phyloP scores from a whole-genome alignment of 345 rosid genomes.

The Hibiscus mutabilis region DNA sequence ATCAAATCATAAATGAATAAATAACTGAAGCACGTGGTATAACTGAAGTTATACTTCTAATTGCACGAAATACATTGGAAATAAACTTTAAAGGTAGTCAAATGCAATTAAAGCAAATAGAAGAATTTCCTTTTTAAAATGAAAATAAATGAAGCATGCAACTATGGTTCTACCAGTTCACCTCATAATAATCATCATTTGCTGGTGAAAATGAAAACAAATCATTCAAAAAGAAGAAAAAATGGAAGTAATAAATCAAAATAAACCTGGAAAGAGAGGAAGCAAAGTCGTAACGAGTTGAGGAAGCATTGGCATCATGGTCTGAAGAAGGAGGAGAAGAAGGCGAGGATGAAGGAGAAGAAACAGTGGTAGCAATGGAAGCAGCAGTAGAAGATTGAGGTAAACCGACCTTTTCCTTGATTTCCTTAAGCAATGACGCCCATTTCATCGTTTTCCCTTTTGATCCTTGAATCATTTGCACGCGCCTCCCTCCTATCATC shows the following conservation, averaged over 20 bases:
- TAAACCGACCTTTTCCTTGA: slow-evolving; percentile 95
- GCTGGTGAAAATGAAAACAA: slow-evolving; percentile 7
- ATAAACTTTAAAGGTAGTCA: slow-evolving; percentile 21
- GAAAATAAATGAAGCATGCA: not conserved
- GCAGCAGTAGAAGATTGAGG: slow-evolving; percentile 57
- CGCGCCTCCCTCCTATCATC: slow-evolving; percentile 32
- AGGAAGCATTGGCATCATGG: slow-evolving; percentile 35
- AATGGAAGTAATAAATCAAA: not conserved
- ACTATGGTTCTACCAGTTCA: not conserved
- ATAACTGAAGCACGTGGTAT: not conserved
- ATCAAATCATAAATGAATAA: not conserved
- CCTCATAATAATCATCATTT: slow-evolving; percentile 9
- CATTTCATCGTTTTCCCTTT: slow-evolving; percentile 84
- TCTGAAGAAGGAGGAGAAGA: slow-evolving; percentile 27
- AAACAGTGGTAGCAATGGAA: slow-evolving; percentile 36
- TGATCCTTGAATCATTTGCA: slow-evolving; percentile 31
- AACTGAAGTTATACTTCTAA: not conserved
- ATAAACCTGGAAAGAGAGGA: slow-evolving; percentile 62
- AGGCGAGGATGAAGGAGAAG: slow-evolving; percentile 35
- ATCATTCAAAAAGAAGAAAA: not conserved
- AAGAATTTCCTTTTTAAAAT: not conserved
- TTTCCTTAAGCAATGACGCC: slow-evolving; percentile 95
- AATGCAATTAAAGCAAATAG: not conserved
- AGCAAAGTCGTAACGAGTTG: slow-evolving; percentile 31
- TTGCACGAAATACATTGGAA: not conserved